Base-by-base conservation (phyloP, 768 basidiomycete genomes). In the Sutorius australiensis region DNA sequence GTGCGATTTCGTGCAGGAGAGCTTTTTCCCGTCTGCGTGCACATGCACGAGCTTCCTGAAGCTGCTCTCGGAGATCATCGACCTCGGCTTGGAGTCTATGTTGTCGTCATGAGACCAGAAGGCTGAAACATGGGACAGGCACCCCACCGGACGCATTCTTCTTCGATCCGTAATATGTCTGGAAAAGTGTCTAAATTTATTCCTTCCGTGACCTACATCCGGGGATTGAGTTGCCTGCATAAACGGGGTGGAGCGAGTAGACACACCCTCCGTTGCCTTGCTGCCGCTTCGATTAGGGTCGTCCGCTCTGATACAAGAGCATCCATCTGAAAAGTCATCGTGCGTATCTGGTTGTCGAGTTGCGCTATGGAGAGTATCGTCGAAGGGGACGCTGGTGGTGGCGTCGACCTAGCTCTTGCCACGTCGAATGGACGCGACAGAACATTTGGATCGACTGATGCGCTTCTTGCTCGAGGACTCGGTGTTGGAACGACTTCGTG, bases 231-330 rank as follows among this genome's bases (percentile, higher is more conserved):
- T 19, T 39, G 3, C 17, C 6, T 19, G 21, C 11, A 38, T 13
- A 37, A 33, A 6, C 9, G 14, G 5, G 11, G 16, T 6, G 12
- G 27, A 21, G 4, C 7, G 44, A 33, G 8, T 11, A 6, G n/a
- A 55, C 58, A 12, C 13, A 67, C 68, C 56, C 64, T 66, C 56
- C 54, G 59, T 21, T 61, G 60, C 40, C 51, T 59, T 19, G 60
- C 58, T 13, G 60, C 46, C 11, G 58, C 50, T 39, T 66, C 63
- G 21, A 68, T 53, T 5, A 75, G 53, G 2, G 57, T 58, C 11
- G 65, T 61, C 38, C 75, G 64, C 52, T 80, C 79, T 12, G 65
- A 53, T 33, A 61, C 65, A 32, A 78, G 73, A 3, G 63, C 65
- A 13, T 76, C 72, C 24, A 76, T 63, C 40, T 69, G 67, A 11